These are phyloP conservation scores for Nannizziopsis arthrosporioides DNA, from an alignment of 2,329 filamentous ascomycete species.

Conservation along the genomic window DNA sequence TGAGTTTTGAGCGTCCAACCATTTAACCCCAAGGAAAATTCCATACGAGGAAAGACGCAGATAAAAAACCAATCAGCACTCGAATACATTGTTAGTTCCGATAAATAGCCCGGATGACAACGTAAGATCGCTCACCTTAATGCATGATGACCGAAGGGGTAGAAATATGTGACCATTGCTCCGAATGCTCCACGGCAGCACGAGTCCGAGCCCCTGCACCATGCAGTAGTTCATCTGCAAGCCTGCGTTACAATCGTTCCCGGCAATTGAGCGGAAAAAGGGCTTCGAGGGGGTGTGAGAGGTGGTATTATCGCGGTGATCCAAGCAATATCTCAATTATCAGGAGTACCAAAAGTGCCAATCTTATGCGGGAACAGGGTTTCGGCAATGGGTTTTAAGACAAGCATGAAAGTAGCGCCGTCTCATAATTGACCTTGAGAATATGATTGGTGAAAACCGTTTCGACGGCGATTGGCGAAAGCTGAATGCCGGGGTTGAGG, in stretches of 20 bases:
- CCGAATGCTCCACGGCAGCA: background rate
- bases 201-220: slow-evolving; percentile 7
- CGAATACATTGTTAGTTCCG: background rate
- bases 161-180: slow-evolving; percentile 4
- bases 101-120: slow-evolving; percentile 6
- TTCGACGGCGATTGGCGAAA: slow-evolving; percentile 1
- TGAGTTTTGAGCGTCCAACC: background rate
- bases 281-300: background rate
- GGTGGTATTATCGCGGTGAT: background rate
- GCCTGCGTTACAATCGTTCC: slow-evolving; percentile 5
- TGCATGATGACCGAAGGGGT: slow-evolving; percentile 10
- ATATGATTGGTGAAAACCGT: slow-evolving; percentile 1
- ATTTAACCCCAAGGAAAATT: background rate
- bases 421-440: background rate
- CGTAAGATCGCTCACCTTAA: slow-evolving; percentile 7
- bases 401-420: background rate
- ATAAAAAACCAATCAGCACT: slow-evolving; percentile 2
- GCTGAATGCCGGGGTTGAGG: background rate
- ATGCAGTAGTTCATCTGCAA: slow-evolving; percentile 7
- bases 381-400: background rate
- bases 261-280: slow-evolving; percentile 6
- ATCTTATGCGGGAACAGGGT: background rate
- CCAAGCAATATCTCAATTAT: background rate
- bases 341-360: background rate
- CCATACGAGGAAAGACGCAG: slow-evolving; percentile 3